Percentiles rank a stretch among this genome's conserved stretches.
These are phyloP conservation scores for Ogataea pini DNA, from an alignment of 805 yeast species.

Conservation along the genomic window DNA sequence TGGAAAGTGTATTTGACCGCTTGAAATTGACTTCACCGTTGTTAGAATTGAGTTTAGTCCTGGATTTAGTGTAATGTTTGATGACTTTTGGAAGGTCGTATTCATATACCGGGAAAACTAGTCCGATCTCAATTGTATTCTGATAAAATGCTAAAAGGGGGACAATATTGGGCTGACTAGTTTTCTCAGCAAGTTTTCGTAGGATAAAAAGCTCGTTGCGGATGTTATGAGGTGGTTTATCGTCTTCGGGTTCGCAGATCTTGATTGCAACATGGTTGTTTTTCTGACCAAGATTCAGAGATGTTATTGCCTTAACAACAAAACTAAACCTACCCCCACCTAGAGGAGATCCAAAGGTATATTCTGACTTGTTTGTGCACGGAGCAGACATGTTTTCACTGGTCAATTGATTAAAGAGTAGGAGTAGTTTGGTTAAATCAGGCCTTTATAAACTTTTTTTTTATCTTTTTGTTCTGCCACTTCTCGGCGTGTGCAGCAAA, in stretches of 20 bases:
- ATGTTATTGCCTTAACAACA: conserved; percentile 31
- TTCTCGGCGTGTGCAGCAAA: background rate
- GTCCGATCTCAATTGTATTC: conserved; percentile 37
- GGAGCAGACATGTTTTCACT: background rate
- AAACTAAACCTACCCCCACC: conserved; percentile 48
- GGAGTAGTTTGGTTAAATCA: too few relatives aligned
- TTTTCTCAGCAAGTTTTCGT: conserved; percentile 14
- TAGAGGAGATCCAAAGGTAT: conserved; percentile 26
- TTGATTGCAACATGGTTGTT: conserved; percentile 44
- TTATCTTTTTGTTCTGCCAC: background rate
- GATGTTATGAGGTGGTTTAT: conserved; percentile 55
- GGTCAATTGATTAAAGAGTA: background rate
- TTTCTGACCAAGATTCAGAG: background rate
- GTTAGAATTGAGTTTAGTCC: conserved; percentile 19
- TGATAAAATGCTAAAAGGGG: conserved; percentile 17
- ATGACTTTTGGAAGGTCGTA: conserved; percentile 39
- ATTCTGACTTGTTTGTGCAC: conserved; percentile 21
- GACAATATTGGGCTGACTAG: conserved; percentile 17
- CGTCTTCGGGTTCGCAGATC: conserved; percentile 49
- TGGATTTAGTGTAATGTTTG: conserved; percentile 35
- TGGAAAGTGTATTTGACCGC: conserved; percentile 19
- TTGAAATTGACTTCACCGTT: conserved; percentile 20
- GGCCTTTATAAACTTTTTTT: background rate
- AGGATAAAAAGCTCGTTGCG: conserved; percentile 46
- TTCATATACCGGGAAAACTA: conserved; percentile 44